Conservation (phyloP, 352 stramenopile genomes). For the Phytophthora capsici region DNA sequence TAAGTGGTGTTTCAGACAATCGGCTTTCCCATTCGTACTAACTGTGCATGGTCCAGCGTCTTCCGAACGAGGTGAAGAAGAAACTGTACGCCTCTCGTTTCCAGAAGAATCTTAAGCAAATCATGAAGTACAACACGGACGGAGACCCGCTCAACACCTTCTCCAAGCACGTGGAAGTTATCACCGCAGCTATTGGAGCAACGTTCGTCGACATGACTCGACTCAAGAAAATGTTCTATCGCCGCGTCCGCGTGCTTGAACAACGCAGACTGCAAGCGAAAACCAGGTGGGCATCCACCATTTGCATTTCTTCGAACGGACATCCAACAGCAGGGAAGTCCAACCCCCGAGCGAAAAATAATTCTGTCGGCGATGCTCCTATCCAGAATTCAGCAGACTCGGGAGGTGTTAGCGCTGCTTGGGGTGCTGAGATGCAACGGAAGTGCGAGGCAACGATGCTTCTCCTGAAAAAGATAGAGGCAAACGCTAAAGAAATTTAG, state of each 20-base stretch:
- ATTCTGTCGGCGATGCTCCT: neutral
- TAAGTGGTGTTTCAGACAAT: slow-evolving; percentile 20
- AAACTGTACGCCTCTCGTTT: slow-evolving; percentile 74
- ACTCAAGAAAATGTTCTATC: slow-evolving; percentile 63
- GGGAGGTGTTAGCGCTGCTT: slow-evolving; percentile 16
- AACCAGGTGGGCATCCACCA: slow-evolving; percentile 19
- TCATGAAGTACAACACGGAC: slow-evolving; percentile 83
- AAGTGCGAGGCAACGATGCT: slow-evolving; percentile 51
- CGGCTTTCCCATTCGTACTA: neutral
- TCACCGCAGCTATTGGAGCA: slow-evolving; percentile 61
- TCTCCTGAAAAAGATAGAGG: slow-evolving; percentile 54
- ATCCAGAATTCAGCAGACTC: neutral
- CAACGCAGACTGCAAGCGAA: slow-evolving; percentile 20
- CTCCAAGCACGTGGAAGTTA: slow-evolving; percentile 75
- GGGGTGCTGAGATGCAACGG: slow-evolving; percentile 51
- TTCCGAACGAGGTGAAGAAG: slow-evolving; percentile 81
- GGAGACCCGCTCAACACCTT: slow-evolving; percentile 73
- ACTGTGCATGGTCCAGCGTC: slow-evolving; percentile 37
- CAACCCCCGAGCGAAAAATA: neutral
- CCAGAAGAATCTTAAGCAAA: slow-evolving; percentile 69
- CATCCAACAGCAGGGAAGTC: neutral
- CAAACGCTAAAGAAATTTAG: slow-evolving; percentile 34
- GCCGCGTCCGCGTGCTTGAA: slow-evolving; percentile 28
- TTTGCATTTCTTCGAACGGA: slow-evolving; percentile 28
- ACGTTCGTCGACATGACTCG: slow-evolving; percentile 64